Conservation (phyloP, 306 rosid species). For the Prosopis cineraria region DNA sequence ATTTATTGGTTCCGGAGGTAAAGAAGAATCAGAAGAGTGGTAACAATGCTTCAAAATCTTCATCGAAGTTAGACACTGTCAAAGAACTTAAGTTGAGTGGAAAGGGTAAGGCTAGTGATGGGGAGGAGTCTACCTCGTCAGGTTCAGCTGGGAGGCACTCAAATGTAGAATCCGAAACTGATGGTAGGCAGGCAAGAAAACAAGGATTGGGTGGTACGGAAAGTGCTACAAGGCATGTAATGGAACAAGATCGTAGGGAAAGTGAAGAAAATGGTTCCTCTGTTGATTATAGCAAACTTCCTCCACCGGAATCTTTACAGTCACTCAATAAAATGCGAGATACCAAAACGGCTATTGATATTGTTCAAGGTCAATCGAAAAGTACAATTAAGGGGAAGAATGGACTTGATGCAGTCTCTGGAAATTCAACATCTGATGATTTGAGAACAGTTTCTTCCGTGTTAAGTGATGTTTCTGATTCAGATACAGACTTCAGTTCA, state of each 20-base stretch:
- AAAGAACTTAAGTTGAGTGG: conserved; percentile 54
- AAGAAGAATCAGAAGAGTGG: conserved; percentile 54
- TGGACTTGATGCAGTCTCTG: conserved; percentile 43
- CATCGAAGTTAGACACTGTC: conserved; percentile 41
- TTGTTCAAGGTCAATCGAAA: conserved; percentile 43
- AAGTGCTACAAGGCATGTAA: conserved; percentile 39
- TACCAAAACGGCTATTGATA: conserved; percentile 39
- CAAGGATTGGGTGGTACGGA: conserved; percentile 35
- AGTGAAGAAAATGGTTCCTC: conserved; percentile 39
- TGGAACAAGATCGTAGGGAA: conserved; percentile 40
- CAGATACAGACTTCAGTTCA: conserved; percentile 75
- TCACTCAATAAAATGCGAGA: conserved; percentile 31
- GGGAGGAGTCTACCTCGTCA: conserved; percentile 55
- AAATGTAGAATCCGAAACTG: conserved; percentile 49
- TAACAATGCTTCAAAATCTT: conserved; percentile 39
- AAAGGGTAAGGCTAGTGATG: conserved; percentile 66
- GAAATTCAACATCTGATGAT: conserved; percentile 65
- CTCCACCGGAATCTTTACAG: conserved; percentile 40
- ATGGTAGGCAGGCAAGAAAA: conserved; percentile 39
- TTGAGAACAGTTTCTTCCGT: conserved; percentile 55
- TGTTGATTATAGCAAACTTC: conserved; percentile 37
- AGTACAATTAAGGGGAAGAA: conserved; percentile 49
- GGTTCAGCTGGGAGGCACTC: conserved; percentile 51
- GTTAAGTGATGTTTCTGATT: conserved; percentile 70
- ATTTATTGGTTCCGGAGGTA: conserved; percentile 42